A percentile compares a stretch with the other conserved stretches of the same genome.
phyloP scores from a whole-genome alignment of 1,139 yeast genomes.

The Suhomyces wounanorum region DNA sequence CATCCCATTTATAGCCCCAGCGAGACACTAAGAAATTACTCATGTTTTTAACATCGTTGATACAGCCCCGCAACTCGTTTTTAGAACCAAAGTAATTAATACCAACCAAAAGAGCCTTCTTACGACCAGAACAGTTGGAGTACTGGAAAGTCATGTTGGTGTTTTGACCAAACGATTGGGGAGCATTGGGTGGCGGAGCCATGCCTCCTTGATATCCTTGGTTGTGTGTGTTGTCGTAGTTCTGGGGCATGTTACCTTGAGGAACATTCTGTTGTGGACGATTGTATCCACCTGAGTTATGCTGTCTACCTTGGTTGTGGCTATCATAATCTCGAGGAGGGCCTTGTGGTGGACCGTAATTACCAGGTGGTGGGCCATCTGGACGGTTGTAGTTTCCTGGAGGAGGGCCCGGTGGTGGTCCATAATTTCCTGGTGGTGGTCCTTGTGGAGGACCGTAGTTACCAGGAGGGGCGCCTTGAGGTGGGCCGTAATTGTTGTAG shows the following conservation, averaged over 20 bases:
- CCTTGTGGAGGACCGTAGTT: slow-evolving; percentile 17
- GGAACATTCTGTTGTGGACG: slow-evolving; percentile 15
- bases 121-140: slow-evolving; percentile 73
- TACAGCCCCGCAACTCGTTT: slow-evolving; percentile 78
- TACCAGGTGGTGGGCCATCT: slow-evolving; percentile 14
- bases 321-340: slow-evolving; percentile 9
- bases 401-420: slow-evolving; percentile 15
- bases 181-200: slow-evolving; percentile 21
- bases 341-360: slow-evolving; percentile 9
- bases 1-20: slow-evolving; percentile 72
- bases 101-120: slow-evolving; percentile 84
- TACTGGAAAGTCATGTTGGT: slow-evolving; percentile 42
- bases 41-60: slow-evolving; percentile 76
- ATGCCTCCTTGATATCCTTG: slow-evolving; percentile 8
- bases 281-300: slow-evolving; percentile 5
- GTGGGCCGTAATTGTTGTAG: slow-evolving; percentile 14
- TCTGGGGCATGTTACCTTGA: slow-evolving; percentile 14
- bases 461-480: slow-evolving; percentile 12
- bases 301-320: slow-evolving; percentile 7
- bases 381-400: slow-evolving; percentile 18
- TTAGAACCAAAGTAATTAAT: slow-evolving; percentile 81
- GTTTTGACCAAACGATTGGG: slow-evolving; percentile 28
- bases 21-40: slow-evolving; percentile 52
- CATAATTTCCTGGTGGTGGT: slow-evolving; percentile 12
- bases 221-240: slow-evolving; percentile 12